Conservation (phyloP, 768 basidiomycete species). For the Boletus vermiculosoides region DNA sequence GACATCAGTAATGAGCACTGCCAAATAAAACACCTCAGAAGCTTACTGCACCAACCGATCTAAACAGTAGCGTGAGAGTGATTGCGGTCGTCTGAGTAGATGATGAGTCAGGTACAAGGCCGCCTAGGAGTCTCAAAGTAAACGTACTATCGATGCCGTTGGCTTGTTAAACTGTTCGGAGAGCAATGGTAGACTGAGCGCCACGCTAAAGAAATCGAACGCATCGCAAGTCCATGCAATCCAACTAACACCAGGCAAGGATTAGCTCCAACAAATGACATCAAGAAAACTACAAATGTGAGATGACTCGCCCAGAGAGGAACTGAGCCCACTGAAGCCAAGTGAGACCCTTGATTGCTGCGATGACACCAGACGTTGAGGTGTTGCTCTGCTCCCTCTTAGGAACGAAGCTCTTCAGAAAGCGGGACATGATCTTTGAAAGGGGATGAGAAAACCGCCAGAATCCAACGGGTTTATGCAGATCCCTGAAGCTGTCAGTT, state of each 20-base stretch:
- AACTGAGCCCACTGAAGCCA: conserved; percentile 59
- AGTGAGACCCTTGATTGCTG: conserved; percentile 46
- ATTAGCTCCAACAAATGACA: neutral
- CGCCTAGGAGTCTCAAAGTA: neutral
- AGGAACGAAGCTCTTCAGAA: conserved; percentile 50
- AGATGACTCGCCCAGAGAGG: conserved; percentile 45
- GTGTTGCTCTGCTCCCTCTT: conserved; percentile 41
- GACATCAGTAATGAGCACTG: neutral
- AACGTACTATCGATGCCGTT: conserved; percentile 44
- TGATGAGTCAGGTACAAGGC: neutral
- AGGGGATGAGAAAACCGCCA: neutral
- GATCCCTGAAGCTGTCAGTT: conserved; percentile 1
- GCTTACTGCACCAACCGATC: conserved; percentile 69
- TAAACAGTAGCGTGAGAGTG: conserved; percentile 88
- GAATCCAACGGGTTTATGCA: conserved; percentile 11
- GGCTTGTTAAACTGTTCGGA: conserved; percentile 46
- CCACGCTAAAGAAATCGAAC: conserved; percentile 83
- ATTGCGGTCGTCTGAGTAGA: conserved; percentile 66
- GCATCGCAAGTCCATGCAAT: conserved; percentile 89
- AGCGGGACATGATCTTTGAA: conserved; percentile 24
- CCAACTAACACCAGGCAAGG: conserved; percentile 46
- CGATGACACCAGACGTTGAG: conserved; percentile 38
- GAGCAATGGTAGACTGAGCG: conserved; percentile 53
- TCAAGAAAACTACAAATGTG: neutral
- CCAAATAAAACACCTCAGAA: neutral